A percentile compares a stretch with the other conserved stretches of the same genome.
phyloP scores from a whole-genome alignment of 768 basidiomycete genomes.

The Boletus speciosus region DNA sequence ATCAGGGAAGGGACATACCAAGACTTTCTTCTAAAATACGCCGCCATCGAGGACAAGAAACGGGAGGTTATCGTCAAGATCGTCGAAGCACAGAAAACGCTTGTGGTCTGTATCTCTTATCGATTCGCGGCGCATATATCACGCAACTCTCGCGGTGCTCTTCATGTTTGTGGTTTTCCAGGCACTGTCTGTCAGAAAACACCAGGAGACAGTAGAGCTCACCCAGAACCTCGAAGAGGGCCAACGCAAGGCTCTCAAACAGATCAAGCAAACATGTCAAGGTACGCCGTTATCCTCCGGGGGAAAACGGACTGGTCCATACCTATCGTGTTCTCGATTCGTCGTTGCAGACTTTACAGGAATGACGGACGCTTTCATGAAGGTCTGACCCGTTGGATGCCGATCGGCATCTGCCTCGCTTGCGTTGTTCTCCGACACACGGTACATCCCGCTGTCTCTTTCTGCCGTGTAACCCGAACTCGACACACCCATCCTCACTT shows the following conservation, averaged over 20 bases:
- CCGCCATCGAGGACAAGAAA: constrained; percentile 25
- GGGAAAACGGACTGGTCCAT: no score
- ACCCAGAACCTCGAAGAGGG: constrained; percentile 22
- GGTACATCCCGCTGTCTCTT: not conserved
- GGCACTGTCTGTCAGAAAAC: constrained; percentile 27
- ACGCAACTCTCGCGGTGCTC: no score
- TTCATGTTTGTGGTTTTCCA: not conserved
- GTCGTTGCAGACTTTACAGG: constrained; percentile 14
- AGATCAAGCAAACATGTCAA: constrained; percentile 18
- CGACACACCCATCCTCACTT: not conserved
- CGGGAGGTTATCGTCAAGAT: constrained; percentile 28
- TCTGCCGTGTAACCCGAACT: not conserved
- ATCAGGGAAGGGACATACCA: constrained; percentile 26
- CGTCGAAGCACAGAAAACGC: constrained; percentile 18
- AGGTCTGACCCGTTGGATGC: constrained; percentile 1
- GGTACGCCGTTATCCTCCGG: constrained; percentile 10
- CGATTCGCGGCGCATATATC: not conserved
- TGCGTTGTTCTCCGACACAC: not conserved
- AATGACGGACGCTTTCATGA: constrained; percentile 22
- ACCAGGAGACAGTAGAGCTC: constrained; percentile 24
- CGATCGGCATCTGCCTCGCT: not conserved
- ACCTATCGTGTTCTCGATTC: not conserved
- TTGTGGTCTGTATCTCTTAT: constrained; percentile 20
- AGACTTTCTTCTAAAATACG: constrained; percentile 24
- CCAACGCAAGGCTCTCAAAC: constrained; percentile 22